Percentiles rank a stretch among this genome's conserved stretches.
Evolutionary conservation across 2,329 filamentous ascomycete genomes (phyloP).

Genomic region (Geosmithia flava): DNA sequence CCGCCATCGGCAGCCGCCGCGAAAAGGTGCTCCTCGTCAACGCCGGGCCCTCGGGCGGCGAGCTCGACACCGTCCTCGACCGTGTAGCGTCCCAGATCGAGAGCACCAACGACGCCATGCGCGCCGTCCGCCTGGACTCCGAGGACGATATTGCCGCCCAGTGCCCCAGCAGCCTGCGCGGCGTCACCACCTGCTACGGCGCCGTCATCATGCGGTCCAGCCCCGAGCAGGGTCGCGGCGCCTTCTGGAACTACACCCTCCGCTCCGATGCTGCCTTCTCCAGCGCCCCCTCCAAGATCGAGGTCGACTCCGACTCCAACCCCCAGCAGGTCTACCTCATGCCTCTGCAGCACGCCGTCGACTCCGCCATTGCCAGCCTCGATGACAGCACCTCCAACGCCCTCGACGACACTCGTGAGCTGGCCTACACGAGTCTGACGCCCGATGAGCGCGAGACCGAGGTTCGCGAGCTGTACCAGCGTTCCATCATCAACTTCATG

Average conservation of each 20-base stretch:
- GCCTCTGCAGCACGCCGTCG: slow-evolving; percentile 69
- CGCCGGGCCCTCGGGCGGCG: slow-evolving; percentile 54
- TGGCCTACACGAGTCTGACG: slow-evolving; percentile 64
- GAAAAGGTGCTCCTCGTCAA: slow-evolving; percentile 69
- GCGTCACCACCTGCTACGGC: slow-evolving; percentile 60
- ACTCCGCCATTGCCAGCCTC: slow-evolving; percentile 53
- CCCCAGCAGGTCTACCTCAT: slow-evolving; percentile 67
- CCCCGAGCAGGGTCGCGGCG: slow-evolving; percentile 52
- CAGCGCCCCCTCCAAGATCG: slow-evolving; percentile 45
- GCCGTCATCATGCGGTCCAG: slow-evolving; percentile 67
- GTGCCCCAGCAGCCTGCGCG: slow-evolving; percentile 53
- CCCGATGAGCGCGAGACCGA: slow-evolving; percentile 50
- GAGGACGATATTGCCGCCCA: slow-evolving; percentile 46
- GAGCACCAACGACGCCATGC: slow-evolving; percentile 38
- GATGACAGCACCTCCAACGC: slow-evolving; percentile 27
- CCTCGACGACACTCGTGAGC: slow-evolving; percentile 41
- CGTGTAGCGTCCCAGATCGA: slow-evolving; percentile 45
- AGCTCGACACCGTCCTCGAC: slow-evolving; percentile 61
- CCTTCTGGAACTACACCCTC: slow-evolving; percentile 78
- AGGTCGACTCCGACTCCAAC: slow-evolving; percentile 53
- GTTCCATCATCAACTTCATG: slow-evolving; percentile 60
- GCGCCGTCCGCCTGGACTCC: slow-evolving; percentile 37
- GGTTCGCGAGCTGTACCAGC: slow-evolving; percentile 60
- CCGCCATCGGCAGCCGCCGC: slow-evolving; percentile 41
- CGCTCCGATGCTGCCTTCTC: slow-evolving; percentile 58